phyloP scores from a whole-genome alignment of 257 asterid species.

The Fraxinus cuspidata region DNA sequence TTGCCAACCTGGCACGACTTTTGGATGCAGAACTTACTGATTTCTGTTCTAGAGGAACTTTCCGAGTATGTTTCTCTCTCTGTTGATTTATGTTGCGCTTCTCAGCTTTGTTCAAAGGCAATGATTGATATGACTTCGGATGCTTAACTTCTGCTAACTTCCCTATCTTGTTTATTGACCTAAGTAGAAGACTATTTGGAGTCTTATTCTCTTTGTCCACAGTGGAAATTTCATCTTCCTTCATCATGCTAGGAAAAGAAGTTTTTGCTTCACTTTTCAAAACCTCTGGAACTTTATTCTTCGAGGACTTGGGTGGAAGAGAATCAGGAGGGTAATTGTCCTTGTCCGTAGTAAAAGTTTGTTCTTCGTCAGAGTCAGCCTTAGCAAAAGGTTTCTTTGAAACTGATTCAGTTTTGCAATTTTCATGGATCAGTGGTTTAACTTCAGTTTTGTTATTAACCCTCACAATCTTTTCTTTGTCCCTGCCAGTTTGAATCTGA shows the following conservation, averaged over 20 bases:
- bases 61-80: constrained; percentile 19
- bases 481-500: constrained; percentile 45
- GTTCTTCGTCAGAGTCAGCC: constrained; percentile 17
- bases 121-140: constrained; percentile 38
- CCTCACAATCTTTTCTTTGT: constrained; percentile 28
- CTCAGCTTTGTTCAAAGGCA: constrained; percentile 45
- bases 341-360: constrained; percentile 54
- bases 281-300: constrained; percentile 31
- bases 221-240: constrained; percentile 40
- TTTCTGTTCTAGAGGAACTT: constrained; percentile 40
- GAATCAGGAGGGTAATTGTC: constrained; percentile 52
- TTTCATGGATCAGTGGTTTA: constrained; percentile 28
- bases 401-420: constrained; percentile 25
- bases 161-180: constrained; percentile 44
- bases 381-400: constrained; percentile 36
- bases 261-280: constrained; percentile 31
- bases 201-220: constrained; percentile 70
- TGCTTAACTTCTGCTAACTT: constrained; percentile 36
- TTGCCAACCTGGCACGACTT: constrained; percentile 31
- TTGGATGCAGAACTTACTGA: constrained; percentile 30
- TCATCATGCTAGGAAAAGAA: constrained; percentile 29
- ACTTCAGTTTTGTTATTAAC: constrained; percentile 19
- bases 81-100: constrained; percentile 27
- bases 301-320: constrained; percentile 37
- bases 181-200: constrained; percentile 37